A percentile compares a stretch with the other conserved stretches of the same genome.
These are phyloP conservation scores for Penicillium salamii DNA, from an alignment of 495 filamentous ascomycete species.

Conservation along the genomic window DNA sequence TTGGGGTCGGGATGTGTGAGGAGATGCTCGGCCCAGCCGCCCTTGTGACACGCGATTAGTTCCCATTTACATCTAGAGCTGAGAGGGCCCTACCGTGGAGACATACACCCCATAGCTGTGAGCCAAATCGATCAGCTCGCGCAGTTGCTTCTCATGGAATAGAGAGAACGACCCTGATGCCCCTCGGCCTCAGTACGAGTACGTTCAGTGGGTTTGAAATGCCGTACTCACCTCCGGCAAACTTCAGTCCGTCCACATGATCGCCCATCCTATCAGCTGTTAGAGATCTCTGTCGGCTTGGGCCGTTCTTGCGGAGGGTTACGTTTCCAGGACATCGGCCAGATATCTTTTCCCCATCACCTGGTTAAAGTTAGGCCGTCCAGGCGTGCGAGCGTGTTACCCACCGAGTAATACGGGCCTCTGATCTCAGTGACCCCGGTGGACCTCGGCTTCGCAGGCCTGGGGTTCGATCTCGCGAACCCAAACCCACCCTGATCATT, in stretches of 20 bases:
- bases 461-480: slow-evolving; percentile 52
- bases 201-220: not conserved
- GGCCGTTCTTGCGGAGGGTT: not conserved
- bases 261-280: slow-evolving; percentile 41
- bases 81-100: slow-evolving; percentile 39
- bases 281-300: not conserved
- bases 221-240: slow-evolving; percentile 46
- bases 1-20: slow-evolving; percentile 46
- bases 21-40: slow-evolving; percentile 56
- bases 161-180: slow-evolving; percentile 49
- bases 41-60: slow-evolving; percentile 19
- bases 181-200: slow-evolving; percentile 4
- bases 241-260: slow-evolving; percentile 56
- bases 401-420: slow-evolving; percentile 54
- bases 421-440: slow-evolving; percentile 55
- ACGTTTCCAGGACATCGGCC: slow-evolving; percentile 52
- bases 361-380: slow-evolving; percentile 13
- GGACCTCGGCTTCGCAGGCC: slow-evolving; percentile 47
- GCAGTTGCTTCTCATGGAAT: slow-evolving; percentile 44
- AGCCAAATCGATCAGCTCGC: slow-evolving; percentile 51
- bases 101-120: slow-evolving; percentile 54
- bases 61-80: not conserved
- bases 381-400: not conserved
- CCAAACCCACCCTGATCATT: slow-evolving; percentile 51
- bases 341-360: slow-evolving; percentile 54